Percentiles rank a stretch among this genome's conserved stretches.
These are phyloP conservation scores for Microcyclospora tardicrescens DNA, from an alignment of 2,329 filamentous ascomycete genomes.

Conservation along the genomic window DNA sequence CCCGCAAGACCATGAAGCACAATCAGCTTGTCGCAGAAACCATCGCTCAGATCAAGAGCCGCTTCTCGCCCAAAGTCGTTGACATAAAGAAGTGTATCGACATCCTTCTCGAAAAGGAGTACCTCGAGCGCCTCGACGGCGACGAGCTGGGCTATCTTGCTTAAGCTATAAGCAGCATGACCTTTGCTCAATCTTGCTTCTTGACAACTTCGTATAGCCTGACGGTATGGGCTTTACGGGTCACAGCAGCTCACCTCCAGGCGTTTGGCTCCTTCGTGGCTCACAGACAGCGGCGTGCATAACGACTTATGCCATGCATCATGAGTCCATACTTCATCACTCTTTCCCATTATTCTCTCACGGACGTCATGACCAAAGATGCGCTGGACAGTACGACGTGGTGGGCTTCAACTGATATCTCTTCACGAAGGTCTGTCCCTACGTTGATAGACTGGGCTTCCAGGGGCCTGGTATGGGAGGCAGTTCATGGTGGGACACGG, in stretches of 20 bases:
- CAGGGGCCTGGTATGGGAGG: too few relatives aligned
- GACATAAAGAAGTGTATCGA: slow-evolving; percentile 99
- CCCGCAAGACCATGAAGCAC: slow-evolving; percentile 97
- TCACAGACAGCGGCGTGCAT: too few relatives aligned
- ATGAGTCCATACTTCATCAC: too few relatives aligned
- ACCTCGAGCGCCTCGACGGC: slow-evolving; percentile 85
- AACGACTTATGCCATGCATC: too few relatives aligned
- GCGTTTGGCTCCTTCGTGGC: too few relatives aligned
- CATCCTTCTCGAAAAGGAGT: slow-evolving; percentile 96
- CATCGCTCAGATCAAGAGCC: slow-evolving; percentile 84
- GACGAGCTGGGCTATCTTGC: slow-evolving; percentile 93
- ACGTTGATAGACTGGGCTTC: too few relatives aligned
- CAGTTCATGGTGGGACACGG: too few relatives aligned
- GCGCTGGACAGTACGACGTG: too few relatives aligned
- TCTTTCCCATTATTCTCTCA: too few relatives aligned
- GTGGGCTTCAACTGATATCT: too few relatives aligned
- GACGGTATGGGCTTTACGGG: slow-evolving; percentile 1
- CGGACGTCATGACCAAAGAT: too few relatives aligned
- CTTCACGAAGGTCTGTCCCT: too few relatives aligned
- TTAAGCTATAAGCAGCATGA: slow-evolving; percentile 29
- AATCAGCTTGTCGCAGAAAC: slow-evolving; percentile 86
- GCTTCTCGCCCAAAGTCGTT: slow-evolving; percentile 81
- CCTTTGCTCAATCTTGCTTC: slow-evolving; percentile 1
- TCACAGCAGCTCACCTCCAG: neutral
- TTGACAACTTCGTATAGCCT: neutral